Conservation (phyloP, 768 basidiomycete genomes). For the Gloeostereum incarnatum region DNA sequence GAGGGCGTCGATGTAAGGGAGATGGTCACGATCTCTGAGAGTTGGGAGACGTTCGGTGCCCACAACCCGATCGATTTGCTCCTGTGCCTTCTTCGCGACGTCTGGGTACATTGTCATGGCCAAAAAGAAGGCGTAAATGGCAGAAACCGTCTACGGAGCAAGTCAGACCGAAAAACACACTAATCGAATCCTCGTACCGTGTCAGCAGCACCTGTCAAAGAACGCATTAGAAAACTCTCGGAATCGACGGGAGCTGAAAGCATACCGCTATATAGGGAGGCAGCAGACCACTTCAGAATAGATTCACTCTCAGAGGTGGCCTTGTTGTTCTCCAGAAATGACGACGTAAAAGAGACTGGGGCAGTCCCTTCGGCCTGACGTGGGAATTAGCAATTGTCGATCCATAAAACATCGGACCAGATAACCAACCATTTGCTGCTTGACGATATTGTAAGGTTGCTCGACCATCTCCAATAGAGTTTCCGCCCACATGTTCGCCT, state of each 20-base stretch:
- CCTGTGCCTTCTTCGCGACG: conserved; percentile 14
- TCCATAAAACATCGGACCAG: conserved; percentile 33
- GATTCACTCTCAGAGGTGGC: conserved; percentile 11
- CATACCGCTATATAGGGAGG: conserved; percentile 21
- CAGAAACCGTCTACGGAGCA: conserved; percentile 11
- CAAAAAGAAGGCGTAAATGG: conserved; percentile 17
- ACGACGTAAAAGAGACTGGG: conserved; percentile 13
- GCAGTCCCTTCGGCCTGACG: conserved; percentile 10
- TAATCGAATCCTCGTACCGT: conserved; percentile 9
- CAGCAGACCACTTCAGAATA: conserved; percentile 16
- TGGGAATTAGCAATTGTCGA: conserved; percentile 15
- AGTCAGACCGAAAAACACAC: not conserved
- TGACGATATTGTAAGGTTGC: conserved; percentile 18
- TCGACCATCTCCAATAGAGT: conserved; percentile 21
- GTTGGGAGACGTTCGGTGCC: conserved; percentile 15
- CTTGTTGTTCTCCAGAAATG: conserved; percentile 8
- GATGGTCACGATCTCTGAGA: conserved; percentile 12
- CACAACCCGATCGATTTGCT: conserved; percentile 17
- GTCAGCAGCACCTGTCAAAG: conserved; percentile 16
- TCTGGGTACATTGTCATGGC: conserved; percentile 19
- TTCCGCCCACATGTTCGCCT: conserved; percentile 20
- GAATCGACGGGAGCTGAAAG: not conserved
- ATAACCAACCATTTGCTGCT: conserved; percentile 13
- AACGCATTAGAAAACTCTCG: conserved; percentile 2
- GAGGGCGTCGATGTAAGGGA: conserved; percentile 18